A percentile compares a stretch with the other conserved stretches of the same genome.
Evolutionary conservation across 2,329 filamentous ascomycete species (phyloP).

Genomic region (Acrodontium crateriforme): DNA sequence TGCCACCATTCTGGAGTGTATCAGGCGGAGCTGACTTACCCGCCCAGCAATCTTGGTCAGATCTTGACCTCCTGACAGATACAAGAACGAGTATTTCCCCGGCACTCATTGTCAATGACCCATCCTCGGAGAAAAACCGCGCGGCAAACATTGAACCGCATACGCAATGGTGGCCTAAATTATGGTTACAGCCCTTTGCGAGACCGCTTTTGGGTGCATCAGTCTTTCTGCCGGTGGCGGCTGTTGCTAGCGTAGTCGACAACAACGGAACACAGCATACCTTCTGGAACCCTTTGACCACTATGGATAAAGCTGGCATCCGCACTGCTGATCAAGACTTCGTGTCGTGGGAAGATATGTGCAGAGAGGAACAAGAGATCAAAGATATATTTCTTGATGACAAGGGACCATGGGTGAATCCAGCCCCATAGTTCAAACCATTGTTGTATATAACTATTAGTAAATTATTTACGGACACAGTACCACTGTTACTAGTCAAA

Average conservation of each 20-base stretch:
- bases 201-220: neutral
- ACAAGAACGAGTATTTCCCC: conserved; percentile 14
- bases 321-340: neutral
- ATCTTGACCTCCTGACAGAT: conserved; percentile 16
- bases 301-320: neutral
- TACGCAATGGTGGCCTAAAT: neutral
- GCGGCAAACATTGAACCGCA: no score
- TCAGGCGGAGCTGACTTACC: conserved; percentile 1
- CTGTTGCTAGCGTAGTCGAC: neutral
- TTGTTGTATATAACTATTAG: no score
- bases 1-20: conserved; percentile 12
- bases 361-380: neutral
- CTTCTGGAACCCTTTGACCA: conserved; percentile 1
- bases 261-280: neutral
- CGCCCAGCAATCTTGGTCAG: conserved; percentile 7
- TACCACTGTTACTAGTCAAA: no score
- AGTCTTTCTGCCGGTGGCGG: neutral
- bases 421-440: no score
- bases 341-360: neutral
- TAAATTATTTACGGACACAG: no score
- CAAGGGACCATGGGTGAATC: neutral
- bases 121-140: neutral
- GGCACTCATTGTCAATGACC: conserved; percentile 9
- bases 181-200: neutral
- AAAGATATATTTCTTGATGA: neutral